A percentile compares a stretch with the other conserved stretches of the same genome.
Conservation (phyloP, 208 protist species). For the Kentomonas sorsogonicus region DNA sequence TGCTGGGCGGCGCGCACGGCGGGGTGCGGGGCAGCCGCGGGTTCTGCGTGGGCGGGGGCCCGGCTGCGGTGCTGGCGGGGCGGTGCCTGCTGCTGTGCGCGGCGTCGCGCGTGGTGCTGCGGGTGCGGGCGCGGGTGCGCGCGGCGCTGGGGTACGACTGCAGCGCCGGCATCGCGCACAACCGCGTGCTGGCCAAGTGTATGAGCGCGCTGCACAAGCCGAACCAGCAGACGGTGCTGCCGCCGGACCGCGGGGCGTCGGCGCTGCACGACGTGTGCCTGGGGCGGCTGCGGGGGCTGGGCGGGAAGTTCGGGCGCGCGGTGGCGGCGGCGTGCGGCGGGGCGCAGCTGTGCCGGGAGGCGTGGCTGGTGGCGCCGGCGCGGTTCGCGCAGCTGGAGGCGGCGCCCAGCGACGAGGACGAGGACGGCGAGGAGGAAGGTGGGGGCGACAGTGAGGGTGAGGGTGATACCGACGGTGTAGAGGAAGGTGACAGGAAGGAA, state of each 20-base stretch:
- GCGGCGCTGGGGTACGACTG: conserved; percentile 76
- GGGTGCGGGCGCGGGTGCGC: conserved; percentile 47
- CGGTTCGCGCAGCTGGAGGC: conserved; percentile 12
- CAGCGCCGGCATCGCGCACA: conserved; percentile 82
- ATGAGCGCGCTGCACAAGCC: conserved; percentile 80
- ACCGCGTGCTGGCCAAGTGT: conserved; percentile 76
- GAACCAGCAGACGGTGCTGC: conserved; percentile 76
- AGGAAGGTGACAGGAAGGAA: no score
- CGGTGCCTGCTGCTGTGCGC: conserved; percentile 39
- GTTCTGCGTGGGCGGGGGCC: conserved; percentile 11
- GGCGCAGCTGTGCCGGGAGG: conserved; percentile 32
- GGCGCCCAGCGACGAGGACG: conserved; percentile 8
- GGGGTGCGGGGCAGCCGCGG: conserved; percentile 23
- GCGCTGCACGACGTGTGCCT: conserved; percentile 51
- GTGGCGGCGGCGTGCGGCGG: conserved; percentile 36
- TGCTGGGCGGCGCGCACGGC: conserved; percentile 19
- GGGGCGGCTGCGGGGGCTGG: conserved; percentile 63
- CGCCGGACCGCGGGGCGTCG: conserved; percentile 48
- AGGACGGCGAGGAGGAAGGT: conserved; percentile 9
- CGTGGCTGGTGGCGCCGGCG: conserved; percentile 41
- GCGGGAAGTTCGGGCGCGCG: conserved; percentile 67
- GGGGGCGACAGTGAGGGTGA: no score
- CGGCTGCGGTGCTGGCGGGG: conserved; percentile 8
- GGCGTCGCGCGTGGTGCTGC: conserved; percentile 57
- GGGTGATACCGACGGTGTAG: no score